Evolutionary conservation across 768 basidiomycete species (phyloP), one percentile per base, ranked within the genome.

Genomic region (Leccinum imitatum): DNA sequence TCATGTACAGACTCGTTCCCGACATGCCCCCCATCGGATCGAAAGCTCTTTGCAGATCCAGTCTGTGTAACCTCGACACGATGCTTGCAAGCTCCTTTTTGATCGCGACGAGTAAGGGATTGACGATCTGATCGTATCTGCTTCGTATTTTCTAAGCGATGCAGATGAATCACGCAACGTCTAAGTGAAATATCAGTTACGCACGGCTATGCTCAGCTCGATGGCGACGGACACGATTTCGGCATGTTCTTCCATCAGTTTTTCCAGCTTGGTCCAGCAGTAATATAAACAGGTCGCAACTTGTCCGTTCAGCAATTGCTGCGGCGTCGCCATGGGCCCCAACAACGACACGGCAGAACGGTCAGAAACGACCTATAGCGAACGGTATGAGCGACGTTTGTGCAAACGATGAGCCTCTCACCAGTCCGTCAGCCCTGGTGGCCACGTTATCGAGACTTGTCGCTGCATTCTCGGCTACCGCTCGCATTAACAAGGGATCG

Each of bases 401-500:
- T 41, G 13, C 44, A 23, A 13, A 61, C 23, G 15, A 3, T 3
- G 57, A 8, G 27, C 52, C 0, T 41, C 90, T 64, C 60, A 95
- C 93, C 76, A 94, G 65, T 17, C 74, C 76, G 39, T 97, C 94
- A 1, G 84, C 73, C 58, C 87, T 81, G 6, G 80, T 77, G 21
- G 85, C 67, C 64, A 93, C 78, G 61, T 78, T 80, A n/a, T 94
- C 92, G 51, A 98, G 69, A 57, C 86, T 85, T 3, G 82, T 76
- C 10, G 80, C 80, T 0, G 84, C 86, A 68, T 85, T 88, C 71
- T 87, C 88, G 14, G 95, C 92, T 8, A 97, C 87, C 6, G 86
- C 80, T 59, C 82, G 83, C 11, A 93, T 85, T 14, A 99, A 78
- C 39, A 98, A 72, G 0, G 96, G 96, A 74, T 99, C 97, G 27